These are phyloP conservation scores for Exophiala calicioides DNA, from an alignment of 2,329 filamentous ascomycete species.

Conservation along the genomic window DNA sequence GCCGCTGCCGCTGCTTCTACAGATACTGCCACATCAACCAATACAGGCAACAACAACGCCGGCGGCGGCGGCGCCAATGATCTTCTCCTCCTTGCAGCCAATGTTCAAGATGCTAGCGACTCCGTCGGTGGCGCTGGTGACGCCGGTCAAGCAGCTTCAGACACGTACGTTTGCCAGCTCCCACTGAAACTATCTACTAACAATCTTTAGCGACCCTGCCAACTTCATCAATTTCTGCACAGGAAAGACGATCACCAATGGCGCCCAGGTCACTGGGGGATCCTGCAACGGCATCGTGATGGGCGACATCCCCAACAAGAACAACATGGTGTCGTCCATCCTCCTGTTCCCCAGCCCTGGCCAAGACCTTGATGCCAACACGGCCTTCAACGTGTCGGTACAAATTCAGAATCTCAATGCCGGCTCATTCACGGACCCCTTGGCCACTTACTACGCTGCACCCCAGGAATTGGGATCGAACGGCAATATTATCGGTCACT, in stretches of 20 bases:
- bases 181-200: conserved; percentile 10
- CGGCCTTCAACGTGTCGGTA: conserved; percentile 51
- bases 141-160: conserved; percentile 23
- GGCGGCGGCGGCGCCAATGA: conserved; percentile 13
- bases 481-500: conserved; percentile 43
- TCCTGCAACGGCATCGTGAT: conserved; percentile 63
- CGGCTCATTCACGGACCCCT: conserved; percentile 58
- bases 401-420: conserved; percentile 53
- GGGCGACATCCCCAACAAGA: conserved; percentile 55
- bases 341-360: conserved; percentile 50
- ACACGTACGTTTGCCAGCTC: conserved; percentile 20
- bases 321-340: conserved; percentile 58
- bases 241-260: conserved; percentile 58
- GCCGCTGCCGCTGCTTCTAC: conserved; percentile 7
- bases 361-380: conserved; percentile 44
- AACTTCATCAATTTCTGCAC: conserved; percentile 65
- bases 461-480: conserved; percentile 53
- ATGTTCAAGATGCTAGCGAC: conserved; percentile 27
- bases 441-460: conserved; percentile 56
- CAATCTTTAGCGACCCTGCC: conserved; percentile 37
- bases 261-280: conserved; percentile 50
- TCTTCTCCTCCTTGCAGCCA: conserved; percentile 15
- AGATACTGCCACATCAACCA: conserved; percentile 1
- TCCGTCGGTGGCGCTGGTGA: conserved; percentile 12
- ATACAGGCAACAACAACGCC: conserved; percentile 10